Evolutionary conservation across 192 early-diverging fungal genomes (phyloP), one percentile per base, ranked within the genome.

Genomic region (Pilaira anomala): DNA sequence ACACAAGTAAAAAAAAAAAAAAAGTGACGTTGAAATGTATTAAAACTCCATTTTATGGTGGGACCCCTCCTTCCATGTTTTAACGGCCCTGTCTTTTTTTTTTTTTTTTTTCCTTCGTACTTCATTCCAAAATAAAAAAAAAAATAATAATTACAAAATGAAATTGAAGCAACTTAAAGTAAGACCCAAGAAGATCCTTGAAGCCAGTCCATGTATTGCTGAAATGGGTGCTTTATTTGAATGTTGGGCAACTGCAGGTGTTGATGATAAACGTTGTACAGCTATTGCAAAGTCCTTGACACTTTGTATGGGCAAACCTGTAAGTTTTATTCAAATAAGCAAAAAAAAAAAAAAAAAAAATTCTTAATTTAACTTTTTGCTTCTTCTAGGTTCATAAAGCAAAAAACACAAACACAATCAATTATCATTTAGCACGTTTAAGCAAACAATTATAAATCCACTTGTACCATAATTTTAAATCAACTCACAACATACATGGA

Each of bases 151-250:
- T n/a, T n/a, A n/a, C n/a, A n/a, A n/a, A 21, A 85, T 85, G 83
- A 85, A 78, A 70, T 75, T 85, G 51, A 80, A 85, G 71, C 75
- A 80, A 61, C 79, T 85, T 29, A 80, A 80, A 69, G 78, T 82
- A 50, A 73, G 78, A 56, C 81, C 83, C 59, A 76, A 77, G 63
- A 85, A 82, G 73, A 61, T 81, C 36, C 41, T 78, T 29, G 68
- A 82, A 68, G 68, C 78, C 36, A 79, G 79, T 62, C 77, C 77
- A 25, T 85, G 83, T 50, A 74, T 79, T 41, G 77, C 61, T 18
- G 83, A 85, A 77, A 79, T 83, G 74, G 80, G 81, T 40, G 75
- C 80, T 33, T 68, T 85, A 66, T 75, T 85, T 69, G 79, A 82
- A 65, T 85, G 83, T 67, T 85, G 83, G 83, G 73, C 83, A 28